These are phyloP conservation scores for Claviceps humidiphila DNA, from an alignment of 2,329 filamentous ascomycete species.

Conservation along the genomic window DNA sequence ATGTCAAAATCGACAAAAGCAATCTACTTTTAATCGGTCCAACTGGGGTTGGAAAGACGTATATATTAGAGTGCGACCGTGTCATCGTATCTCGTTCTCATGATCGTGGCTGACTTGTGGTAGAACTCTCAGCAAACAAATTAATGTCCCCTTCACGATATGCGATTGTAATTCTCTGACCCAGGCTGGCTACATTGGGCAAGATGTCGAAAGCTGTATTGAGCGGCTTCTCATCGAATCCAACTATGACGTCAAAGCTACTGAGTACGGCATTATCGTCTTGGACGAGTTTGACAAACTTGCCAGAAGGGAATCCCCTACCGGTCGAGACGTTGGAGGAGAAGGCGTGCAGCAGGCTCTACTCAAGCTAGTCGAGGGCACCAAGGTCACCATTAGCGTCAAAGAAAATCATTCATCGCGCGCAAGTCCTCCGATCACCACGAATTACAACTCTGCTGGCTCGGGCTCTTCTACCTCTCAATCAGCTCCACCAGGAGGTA, in stretches of 20 bases:
- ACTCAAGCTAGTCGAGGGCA: conserved; percentile 91
- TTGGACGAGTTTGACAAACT: conserved; percentile 98
- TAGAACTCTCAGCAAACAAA: conserved; percentile 77
- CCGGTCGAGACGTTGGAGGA: conserved; percentile 87
- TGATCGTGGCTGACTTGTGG: conserved; percentile 11
- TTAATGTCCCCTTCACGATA: conserved; percentile 93
- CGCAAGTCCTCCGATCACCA: conserved; percentile 37
- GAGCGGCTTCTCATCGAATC: conserved; percentile 80
- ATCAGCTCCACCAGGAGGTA: conserved; percentile 31
- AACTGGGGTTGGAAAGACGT: conserved; percentile 90
- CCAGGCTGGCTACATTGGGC: conserved; percentile 92
- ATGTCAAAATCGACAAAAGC: conserved; percentile 81
- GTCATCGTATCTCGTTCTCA: neutral
- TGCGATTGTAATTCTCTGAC: conserved; percentile 94
- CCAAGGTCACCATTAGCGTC: conserved; percentile 80
- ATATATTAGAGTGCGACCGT: conserved; percentile 60
- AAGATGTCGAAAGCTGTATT: conserved; percentile 93
- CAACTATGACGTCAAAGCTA: conserved; percentile 72
- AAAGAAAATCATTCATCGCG: conserved; percentile 58
- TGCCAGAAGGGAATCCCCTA: conserved; percentile 71
- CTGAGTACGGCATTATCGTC: conserved; percentile 87
- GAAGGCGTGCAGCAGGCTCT: conserved; percentile 95
- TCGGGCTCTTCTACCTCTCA: conserved; percentile 32
- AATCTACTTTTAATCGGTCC: conserved; percentile 85
- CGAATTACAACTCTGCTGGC: conserved; percentile 34